A percentile compares a stretch with the other conserved stretches of the same genome.
Conservation (phyloP, 2,329 filamentous ascomycete species). For the Elsinoe fawcettii region DNA sequence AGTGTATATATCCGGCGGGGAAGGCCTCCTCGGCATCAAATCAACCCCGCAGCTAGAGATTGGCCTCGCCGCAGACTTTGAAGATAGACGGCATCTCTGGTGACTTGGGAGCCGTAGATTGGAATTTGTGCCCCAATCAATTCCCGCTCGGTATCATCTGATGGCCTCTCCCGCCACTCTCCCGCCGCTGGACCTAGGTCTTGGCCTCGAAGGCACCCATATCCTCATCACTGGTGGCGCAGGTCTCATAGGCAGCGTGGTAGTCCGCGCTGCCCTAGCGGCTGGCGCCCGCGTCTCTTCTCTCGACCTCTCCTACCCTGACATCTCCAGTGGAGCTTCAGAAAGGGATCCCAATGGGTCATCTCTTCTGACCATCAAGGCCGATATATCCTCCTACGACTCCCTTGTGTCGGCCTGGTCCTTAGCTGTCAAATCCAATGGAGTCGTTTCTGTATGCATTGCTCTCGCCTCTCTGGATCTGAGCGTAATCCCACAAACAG, state of each 20-base stretch:
- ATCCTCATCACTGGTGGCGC: constrained; percentile 37
- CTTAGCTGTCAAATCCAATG: constrained; percentile 28
- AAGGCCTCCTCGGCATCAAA: neutral
- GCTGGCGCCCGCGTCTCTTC: constrained; percentile 37
- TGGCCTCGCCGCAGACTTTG: too few species aligned
- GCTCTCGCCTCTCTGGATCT: constrained; percentile 40
- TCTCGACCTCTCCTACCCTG: constrained; percentile 19
- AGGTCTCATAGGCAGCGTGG: constrained; percentile 35
- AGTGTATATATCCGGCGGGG: neutral
- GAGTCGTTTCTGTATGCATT: constrained; percentile 35
- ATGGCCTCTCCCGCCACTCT: neutral
- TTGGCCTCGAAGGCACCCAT: constrained; percentile 33
- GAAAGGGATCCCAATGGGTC: constrained; percentile 13
- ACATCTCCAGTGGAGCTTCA: constrained; percentile 26
- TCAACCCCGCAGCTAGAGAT: neutral
- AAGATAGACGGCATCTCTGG: too few species aligned
- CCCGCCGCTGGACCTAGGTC: constrained; percentile 24
- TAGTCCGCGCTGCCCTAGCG: constrained; percentile 36
- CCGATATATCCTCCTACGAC: constrained; percentile 32
- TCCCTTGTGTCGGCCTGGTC: constrained; percentile 31
- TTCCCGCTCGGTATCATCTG: neutral
- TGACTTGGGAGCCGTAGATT: too few species aligned
- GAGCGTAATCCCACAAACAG: constrained; percentile 34
- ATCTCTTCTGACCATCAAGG: constrained; percentile 21
- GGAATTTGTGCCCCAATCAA: neutral